phyloP scores from a whole-genome alignment of 495 filamentous ascomycete species.

The Penicillium parvum region DNA sequence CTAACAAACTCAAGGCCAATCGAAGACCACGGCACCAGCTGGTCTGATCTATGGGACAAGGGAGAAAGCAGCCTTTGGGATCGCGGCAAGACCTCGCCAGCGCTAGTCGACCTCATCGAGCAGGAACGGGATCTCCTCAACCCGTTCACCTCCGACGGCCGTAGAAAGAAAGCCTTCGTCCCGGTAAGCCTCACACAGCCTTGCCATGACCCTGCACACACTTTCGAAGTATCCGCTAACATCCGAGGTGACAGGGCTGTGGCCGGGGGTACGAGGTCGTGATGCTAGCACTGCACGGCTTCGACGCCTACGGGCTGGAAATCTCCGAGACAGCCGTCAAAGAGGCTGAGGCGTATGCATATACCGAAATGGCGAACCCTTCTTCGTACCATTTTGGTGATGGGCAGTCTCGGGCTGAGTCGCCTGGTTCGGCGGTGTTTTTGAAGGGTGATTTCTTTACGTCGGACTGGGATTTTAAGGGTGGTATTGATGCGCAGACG shows the following conservation, averaged over 20 bases:
- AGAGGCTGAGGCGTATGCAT: slow-evolving; percentile 17
- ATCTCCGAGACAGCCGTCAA: slow-evolving; percentile 22
- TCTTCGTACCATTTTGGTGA: slow-evolving; percentile 18
- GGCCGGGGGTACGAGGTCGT: slow-evolving; percentile 32
- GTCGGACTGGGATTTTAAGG: slow-evolving; percentile 39
- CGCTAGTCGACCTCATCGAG: slow-evolving; percentile 40
- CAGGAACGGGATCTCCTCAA: slow-evolving; percentile 18
- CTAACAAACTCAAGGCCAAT: slow-evolving; percentile 4
- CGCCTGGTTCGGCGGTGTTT: slow-evolving; percentile 38
- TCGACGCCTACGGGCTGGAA: slow-evolving; percentile 25
- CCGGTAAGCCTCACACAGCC: slow-evolving; percentile 21
- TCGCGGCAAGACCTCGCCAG: slow-evolving; percentile 38
- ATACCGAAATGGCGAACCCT: slow-evolving; percentile 9
- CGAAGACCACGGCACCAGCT: slow-evolving; percentile 24
- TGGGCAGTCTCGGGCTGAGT: neutral
- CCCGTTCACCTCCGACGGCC: slow-evolving; percentile 14
- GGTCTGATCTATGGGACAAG: slow-evolving; percentile 37
- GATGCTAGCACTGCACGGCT: slow-evolving; percentile 30
- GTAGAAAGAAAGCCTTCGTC: slow-evolving; percentile 34
- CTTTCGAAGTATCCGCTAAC: neutral
- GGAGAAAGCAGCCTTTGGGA: slow-evolving; percentile 38
- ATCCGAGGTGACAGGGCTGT: slow-evolving; percentile 19
- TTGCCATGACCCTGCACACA: neutral
- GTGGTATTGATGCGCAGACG: slow-evolving; percentile 24
- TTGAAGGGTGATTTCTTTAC: slow-evolving; percentile 62